A percentile compares a stretch with the other conserved stretches of the same genome.
Evolutionary conservation across 2,329 filamentous ascomycete species (phyloP).

Genomic region (Pseudodiploospora longispora): DNA sequence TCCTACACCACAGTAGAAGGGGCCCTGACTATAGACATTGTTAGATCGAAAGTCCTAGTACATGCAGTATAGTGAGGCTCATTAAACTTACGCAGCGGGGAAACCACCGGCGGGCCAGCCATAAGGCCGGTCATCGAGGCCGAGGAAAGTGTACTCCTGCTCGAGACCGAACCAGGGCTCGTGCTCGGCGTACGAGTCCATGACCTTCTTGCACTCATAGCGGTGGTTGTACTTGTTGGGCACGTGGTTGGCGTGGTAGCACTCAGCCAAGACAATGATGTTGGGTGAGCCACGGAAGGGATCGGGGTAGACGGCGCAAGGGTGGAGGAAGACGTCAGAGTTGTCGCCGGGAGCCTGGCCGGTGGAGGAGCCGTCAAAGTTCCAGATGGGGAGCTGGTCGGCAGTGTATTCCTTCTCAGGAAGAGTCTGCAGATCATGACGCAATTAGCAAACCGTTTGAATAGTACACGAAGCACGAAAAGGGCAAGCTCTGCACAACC

Average conservation of each 20-base stretch:
- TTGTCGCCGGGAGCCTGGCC: constrained; percentile 89
- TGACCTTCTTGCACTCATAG: constrained; percentile 81
- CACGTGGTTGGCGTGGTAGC: constrained; percentile 86
- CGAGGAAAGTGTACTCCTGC: constrained; percentile 83
- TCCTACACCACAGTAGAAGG: constrained; percentile 77
- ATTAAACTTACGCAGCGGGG: constrained; percentile 60
- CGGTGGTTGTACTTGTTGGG: constrained; percentile 99
- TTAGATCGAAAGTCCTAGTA: constrained; percentile 9
- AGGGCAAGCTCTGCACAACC: too few relatives aligned
- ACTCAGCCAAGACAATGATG: constrained; percentile 90
- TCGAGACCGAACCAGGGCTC: constrained; percentile 97
- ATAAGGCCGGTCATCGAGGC: constrained; percentile 77
- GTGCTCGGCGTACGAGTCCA: constrained; percentile 76
- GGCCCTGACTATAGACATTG: constrained; percentile 22
- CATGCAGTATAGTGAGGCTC: not conserved
- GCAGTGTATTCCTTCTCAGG: constrained; percentile 41
- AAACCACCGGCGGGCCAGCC: constrained; percentile 65
- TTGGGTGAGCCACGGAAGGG: constrained; percentile 86
- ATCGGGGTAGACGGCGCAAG: constrained; percentile 80
- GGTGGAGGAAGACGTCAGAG: constrained; percentile 95
- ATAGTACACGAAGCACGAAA: too few relatives aligned
- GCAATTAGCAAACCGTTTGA: not conserved
- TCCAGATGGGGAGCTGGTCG: constrained; percentile 47
- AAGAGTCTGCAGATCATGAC: constrained; percentile 34
- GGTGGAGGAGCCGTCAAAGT: constrained; percentile 73